Percentiles rank a stretch among this genome's conserved stretches.
These are phyloP conservation scores for Fusarium succisae DNA, from an alignment of 2,329 filamentous ascomycete genomes.

Conservation along the genomic window DNA sequence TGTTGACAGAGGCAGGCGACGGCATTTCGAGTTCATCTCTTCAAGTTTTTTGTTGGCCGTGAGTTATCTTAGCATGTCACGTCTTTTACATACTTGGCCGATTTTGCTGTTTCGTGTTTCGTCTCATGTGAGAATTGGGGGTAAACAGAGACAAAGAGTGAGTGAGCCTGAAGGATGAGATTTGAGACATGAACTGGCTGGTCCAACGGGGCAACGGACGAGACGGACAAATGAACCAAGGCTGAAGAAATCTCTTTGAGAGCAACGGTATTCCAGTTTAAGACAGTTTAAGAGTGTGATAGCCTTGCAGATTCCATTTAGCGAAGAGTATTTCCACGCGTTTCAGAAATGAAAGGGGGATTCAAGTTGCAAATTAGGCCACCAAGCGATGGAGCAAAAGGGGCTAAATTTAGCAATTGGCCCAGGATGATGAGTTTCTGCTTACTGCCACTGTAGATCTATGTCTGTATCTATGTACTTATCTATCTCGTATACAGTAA, in stretches of 20 bases:
- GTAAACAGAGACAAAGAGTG: slow-evolving; percentile 7
- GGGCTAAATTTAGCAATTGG: slow-evolving; percentile 44
- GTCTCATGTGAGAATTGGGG: slow-evolving; percentile 16
- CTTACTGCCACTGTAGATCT: slow-evolving; percentile 32
- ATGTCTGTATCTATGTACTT: neutral
- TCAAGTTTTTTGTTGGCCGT: neutral
- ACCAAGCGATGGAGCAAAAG: slow-evolving; percentile 31
- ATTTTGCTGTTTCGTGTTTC: slow-evolving; percentile 18
- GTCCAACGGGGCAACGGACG: slow-evolving; percentile 10
- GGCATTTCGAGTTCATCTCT: slow-evolving; percentile 41
- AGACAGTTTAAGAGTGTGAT: neutral
- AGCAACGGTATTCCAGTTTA: slow-evolving; percentile 7
- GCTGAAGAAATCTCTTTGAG: neutral
- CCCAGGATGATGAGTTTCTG: slow-evolving; percentile 18
- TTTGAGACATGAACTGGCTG: slow-evolving; percentile 32
- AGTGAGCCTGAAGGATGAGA: slow-evolving; percentile 1
- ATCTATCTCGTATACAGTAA: neutral
- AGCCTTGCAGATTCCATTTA: neutral
- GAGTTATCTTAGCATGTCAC: neutral
- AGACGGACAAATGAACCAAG: neutral
- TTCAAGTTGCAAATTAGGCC: slow-evolving; percentile 41
- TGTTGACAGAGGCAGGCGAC: slow-evolving; percentile 24
- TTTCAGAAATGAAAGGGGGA: slow-evolving; percentile 13
- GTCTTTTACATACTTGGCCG: slow-evolving; percentile 20
- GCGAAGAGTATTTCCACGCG: neutral